Base-by-base conservation (phyloP, 257 asterid species). In the Solanum chiquidenum region DNA sequence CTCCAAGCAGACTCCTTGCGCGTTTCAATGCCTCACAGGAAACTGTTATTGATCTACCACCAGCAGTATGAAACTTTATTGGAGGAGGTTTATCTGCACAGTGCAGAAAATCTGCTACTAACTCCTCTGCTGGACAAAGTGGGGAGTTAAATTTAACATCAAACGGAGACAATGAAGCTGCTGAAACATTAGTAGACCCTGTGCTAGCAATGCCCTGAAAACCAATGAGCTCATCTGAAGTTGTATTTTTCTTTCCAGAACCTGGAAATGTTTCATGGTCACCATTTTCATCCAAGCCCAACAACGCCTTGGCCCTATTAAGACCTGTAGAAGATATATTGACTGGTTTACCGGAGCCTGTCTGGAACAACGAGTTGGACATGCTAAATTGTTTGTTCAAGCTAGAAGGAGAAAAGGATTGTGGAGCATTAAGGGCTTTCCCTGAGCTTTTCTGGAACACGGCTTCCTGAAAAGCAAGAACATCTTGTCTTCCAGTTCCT, bases 21-120 rank as follows among this genome's bases (percentile, higher is more conserved):
- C 96, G 98, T 88, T 92, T 89, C 93, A 97, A 89, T 89, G 99
- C 99, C 89, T 95, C 98, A 83, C 87, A 88, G 20, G 99, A 97
- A 88, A 97, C 95, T 31, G 99, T 94, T 90, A 97, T 92, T 83
- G 99, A 95, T 92, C 98, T 93, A 86, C 99, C 99, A 44, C 99
- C 99, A 52, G 99, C 99, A 84, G 99, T 97, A 11, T 94, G 98
- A 91, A 96, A 97, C 92, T 91, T 95, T 83, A 97, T 87, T 6
- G 95, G 92, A 90, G 98, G 92, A 88, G 98, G 93, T 90, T 93
- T 91, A 31, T 86, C 69, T 72, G 91, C 90, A 80, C 88, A 55
- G 23, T 86, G 92, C 86, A 90, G 66, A 90, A 90, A 72, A 87
- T 92, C 92, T 31, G 93, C 90, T 88, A 52, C 55, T 34, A 86